Evolutionary conservation across 352 stramenopile genomes (phyloP), one percentile per base, ranked within the genome.

Genomic region (Pythium monospermum): DNA sequence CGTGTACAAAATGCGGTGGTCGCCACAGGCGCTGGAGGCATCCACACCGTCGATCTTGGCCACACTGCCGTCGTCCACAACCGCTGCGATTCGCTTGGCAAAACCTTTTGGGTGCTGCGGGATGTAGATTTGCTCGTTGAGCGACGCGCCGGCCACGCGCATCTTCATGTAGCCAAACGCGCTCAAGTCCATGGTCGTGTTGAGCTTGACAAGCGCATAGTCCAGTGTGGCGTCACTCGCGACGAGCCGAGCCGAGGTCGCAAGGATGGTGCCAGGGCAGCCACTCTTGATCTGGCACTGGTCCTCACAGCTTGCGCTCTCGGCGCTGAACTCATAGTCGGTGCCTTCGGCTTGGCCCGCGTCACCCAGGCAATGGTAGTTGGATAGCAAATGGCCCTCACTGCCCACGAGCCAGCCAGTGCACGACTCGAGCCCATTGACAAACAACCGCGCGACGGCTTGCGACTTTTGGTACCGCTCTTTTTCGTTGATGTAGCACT

Each of bases 361-460:
- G 21, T 49, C 66, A 5, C 52, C 64, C 47, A 92, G 89, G 68
- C 82, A 92, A 64, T 92, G 82, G 46, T 89, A 52, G 68, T 92
- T 92, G 22, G 82, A 91, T 16, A 92, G 37, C 32, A 88, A n/a
- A 45, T 92, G 79, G 15, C 77, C 79, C 18, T 92, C 68, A 28
- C 67, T 83, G n/a, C 82, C 82, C 23, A 89, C 6, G 3, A 92
- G 57, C 74, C 74, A 92, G 16, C 82, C 82, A 16, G 75, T 89
- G 53, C 82, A 92, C n/a, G n/a, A n/a, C n/a, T n/a, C n/a, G n/a
- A n/a, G n/a, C n/a, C n/a, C n/a, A n/a, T n/a, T n/a, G n/a, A n/a
- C n/a, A n/a, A n/a, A n/a, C 7, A 84, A 49, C 0, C 73, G 59
- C 8, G 62, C 61, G 10, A 84, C 68, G 1, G 69, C 62, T 11